Base-by-base conservation (phyloP, 768 basidiomycete species). In the Coprinopsis sp. region DNA sequence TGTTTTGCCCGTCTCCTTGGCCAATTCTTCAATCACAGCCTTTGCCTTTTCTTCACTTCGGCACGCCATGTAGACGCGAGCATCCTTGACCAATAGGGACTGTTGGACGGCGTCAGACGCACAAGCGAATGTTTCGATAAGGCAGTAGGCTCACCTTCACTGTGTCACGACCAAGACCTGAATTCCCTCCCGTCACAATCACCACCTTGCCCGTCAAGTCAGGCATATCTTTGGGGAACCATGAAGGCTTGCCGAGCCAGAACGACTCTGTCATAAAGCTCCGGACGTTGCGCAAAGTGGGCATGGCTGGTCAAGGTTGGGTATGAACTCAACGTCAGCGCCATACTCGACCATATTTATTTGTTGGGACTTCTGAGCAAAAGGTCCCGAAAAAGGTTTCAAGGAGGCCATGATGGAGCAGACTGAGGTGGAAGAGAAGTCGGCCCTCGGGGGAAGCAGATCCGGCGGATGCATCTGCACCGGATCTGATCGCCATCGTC, bases 41-140 rank as follows among this genome's bases (percentile, higher is more conserved):
- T 71, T 62, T 1, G 72, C 67, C 50, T 76, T 82, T 25, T 62
- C 58, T 38, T 60, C 50, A 43, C 56, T 69, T 19, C 81, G 70
- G 7, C 67, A 63, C 0, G 76, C 79, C 33, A 86, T 42, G 55
- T 88, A 86, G 0, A 87, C 83, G 43, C 74, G 82, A 6, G 83
- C 84, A 55, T 82, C 77, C 51, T 78, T 78, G 7, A 52, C 31
- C 16, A 85, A 64, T 8, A 84, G 70, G 1, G 63, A 71, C 76
- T 81, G 19, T 13, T 24, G 23, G 16, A 10, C 7, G 6, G 8
- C 34, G 19, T 6, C 19, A 8, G 34, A 18, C 19, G 6, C 6
- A 6, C 16, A 36, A 18, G 12, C 6, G 16, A n/a, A 31, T 31
- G 29, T 31, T 8, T 13, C 22, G 23, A 33, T 7, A 27, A 14